Base-by-base conservation (phyloP, 192 early-diverging fungal species). In the Allomyces javanicus region DNA sequence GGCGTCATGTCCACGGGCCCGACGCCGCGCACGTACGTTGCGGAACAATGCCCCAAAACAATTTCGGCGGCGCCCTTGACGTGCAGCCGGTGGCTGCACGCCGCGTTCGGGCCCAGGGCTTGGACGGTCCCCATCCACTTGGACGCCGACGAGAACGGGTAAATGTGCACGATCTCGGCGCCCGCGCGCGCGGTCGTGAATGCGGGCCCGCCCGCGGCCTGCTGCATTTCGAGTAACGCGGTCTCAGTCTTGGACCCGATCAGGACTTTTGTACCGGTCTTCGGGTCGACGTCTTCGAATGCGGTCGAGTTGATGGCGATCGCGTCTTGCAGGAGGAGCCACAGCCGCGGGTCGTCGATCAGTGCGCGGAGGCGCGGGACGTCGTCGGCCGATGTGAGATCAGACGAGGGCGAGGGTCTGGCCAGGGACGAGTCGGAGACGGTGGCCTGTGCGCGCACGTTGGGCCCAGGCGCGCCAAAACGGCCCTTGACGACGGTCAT, bases 401-500 rank as follows among this genome's bases (percentile, higher is more conserved):
- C 33, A 0, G 33, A 40, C 33, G 33, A 40, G 33, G 33, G 33
- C 33, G 33, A 40, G 7, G 33, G 33, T 40, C 33, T 40, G 33
- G 33, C 9, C 4, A 7, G 33, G 7, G 33, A 40, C 33, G 33
- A 40, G 33, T 40, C 33, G 3, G 33, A 40, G 33, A 40, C 33
- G 7, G 33, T 40, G 33, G 33, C 33, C 33, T 40, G 33, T 9
- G 33, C 33, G 33, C 33, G 33, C 33, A 40, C 33, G 33, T 40
- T 40, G 33, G 33, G 33, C 33, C 9, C 7, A 0, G 33, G 50
- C 17, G 12, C 76, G 43, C 89, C 89, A 43, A 96, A 71, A 50
- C 84, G 81, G 50, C 93, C 93, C 14, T 86, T 80, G 25, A 94
- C 92, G n/a, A 97, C 91, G 3, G 91, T 90, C 96, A 99, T 99